A percentile compares a stretch with the other conserved stretches of the same genome.
Conservation (phyloP, 768 basidiomycete species). For the Strobilomyces dryophilus region DNA sequence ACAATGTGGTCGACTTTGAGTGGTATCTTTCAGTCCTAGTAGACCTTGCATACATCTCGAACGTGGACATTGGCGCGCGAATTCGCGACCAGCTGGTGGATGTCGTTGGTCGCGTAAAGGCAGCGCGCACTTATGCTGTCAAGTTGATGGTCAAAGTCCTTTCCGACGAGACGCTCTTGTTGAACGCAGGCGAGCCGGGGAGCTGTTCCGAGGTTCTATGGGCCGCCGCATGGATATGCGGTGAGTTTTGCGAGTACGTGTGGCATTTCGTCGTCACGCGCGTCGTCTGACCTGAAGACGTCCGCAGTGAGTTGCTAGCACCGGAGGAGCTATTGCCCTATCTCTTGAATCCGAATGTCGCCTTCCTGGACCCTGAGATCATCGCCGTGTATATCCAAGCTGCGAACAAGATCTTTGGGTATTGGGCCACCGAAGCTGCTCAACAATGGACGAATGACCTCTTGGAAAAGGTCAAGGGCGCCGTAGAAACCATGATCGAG, state of each 20-base stretch:
- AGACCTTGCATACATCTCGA: constrained; percentile 84
- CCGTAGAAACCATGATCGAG: constrained; percentile 58
- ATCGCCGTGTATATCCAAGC: constrained; percentile 81
- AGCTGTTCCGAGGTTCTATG: constrained; percentile 84
- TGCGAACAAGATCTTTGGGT: constrained; percentile 81
- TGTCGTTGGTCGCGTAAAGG: constrained; percentile 76
- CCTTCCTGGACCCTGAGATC: constrained; percentile 57
- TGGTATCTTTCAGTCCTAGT: constrained; percentile 97
- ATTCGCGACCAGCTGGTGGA: constrained; percentile 86
- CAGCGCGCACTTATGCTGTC: constrained; percentile 73
- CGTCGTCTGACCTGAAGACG: constrained; percentile 2
- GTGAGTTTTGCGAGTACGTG: constrained; percentile 86
- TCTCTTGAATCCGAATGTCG: constrained; percentile 58
- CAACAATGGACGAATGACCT: constrained; percentile 73
- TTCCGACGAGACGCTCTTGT: constrained; percentile 70
- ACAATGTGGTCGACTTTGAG: constrained; percentile 88
- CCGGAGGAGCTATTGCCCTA: constrained; percentile 70
- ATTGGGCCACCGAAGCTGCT: constrained; percentile 75
- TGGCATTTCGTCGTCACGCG: not conserved
- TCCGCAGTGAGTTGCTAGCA: constrained; percentile 66
- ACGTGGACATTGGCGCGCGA: constrained; percentile 69
- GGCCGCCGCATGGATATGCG: constrained; percentile 96
- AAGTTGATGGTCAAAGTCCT: constrained; percentile 79
- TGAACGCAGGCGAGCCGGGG: constrained; percentile 61
- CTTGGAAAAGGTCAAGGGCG: constrained; percentile 56